Percentiles rank a stretch among this genome's conserved stretches.
These are phyloP conservation scores for Hymenoscyphus linearis DNA, from an alignment of 2,329 filamentous ascomycete genomes.

Conservation along the genomic window DNA sequence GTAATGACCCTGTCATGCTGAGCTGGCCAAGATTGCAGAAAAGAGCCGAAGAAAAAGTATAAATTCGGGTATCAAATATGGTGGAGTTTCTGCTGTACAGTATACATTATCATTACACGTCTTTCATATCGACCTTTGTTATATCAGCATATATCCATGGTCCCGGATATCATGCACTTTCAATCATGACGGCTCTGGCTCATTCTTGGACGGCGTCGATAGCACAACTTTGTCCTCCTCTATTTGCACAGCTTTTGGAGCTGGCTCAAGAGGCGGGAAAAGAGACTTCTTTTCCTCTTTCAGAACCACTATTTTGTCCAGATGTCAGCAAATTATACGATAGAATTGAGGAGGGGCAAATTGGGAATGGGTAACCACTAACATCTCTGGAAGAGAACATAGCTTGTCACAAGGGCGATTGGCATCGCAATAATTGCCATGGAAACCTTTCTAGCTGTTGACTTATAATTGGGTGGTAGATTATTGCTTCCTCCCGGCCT, in stretches of 20 bases:
- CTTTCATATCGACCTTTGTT: neutral
- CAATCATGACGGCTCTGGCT: neutral
- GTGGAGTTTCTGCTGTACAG: neutral
- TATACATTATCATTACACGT: conserved; percentile 3
- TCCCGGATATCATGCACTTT: neutral
- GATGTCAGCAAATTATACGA: neutral
- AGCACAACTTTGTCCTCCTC: neutral
- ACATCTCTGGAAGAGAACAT: conserved; percentile 31
- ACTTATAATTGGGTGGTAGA: conserved; percentile 28
- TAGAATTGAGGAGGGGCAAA: too few relatives aligned
- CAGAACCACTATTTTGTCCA: conserved; percentile 14
- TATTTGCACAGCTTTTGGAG: neutral
- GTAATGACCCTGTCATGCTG: neutral
- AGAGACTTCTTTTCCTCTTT: conserved; percentile 2
- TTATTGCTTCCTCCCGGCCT: conserved; percentile 19
- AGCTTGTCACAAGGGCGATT: conserved; percentile 31
- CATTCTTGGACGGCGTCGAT: neutral
- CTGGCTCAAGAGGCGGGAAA: neutral
- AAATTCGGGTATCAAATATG: neutral
- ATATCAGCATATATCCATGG: neutral
- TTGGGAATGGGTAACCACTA: conserved; percentile 9
- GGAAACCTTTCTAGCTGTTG: conserved; percentile 28
- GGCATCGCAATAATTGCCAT: conserved; percentile 31
- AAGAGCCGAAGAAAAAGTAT: neutral
- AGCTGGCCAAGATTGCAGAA: neutral